Conservation (phyloP, 768 basidiomycete genomes). For the Hypholoma sublateritium region DNA sequence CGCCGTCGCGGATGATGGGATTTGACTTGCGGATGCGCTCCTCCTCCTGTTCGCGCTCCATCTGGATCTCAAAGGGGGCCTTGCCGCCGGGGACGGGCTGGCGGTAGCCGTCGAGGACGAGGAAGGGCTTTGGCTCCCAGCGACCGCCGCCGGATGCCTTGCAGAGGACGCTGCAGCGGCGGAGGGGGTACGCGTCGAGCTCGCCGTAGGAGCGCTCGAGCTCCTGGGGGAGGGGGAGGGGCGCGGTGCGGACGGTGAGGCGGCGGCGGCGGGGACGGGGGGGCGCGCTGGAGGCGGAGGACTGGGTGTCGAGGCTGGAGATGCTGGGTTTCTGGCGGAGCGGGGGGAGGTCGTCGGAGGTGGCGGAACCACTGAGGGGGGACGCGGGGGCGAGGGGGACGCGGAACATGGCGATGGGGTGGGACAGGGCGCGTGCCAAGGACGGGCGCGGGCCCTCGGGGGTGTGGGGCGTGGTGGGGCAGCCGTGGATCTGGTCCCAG, state of each 20-base stretch:
- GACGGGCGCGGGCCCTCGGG: slow-evolving; percentile 35
- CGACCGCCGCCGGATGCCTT: slow-evolving; percentile 80
- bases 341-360: slow-evolving; percentile 17
- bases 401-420: slow-evolving; percentile 39
- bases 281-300: slow-evolving; percentile 33
- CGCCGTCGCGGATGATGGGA: slow-evolving; percentile 63
- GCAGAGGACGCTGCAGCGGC: slow-evolving; percentile 64
- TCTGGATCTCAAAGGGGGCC: slow-evolving; percentile 65
- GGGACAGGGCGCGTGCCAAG: slow-evolving; percentile 33
- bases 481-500: slow-evolving; percentile 70
- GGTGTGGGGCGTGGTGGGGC: slow-evolving; percentile 42
- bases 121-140: slow-evolving; percentile 67
- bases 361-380: slow-evolving; percentile 9
- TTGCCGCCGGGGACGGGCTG: slow-evolving; percentile 67
- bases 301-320: slow-evolving; percentile 32
- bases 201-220: slow-evolving; percentile 61
- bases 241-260: slow-evolving; percentile 30
- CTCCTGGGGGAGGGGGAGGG: slow-evolving; percentile 37
- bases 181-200: slow-evolving; percentile 72
- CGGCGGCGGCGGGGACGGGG: slow-evolving; percentile 27
- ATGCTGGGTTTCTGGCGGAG: slow-evolving; percentile 31
- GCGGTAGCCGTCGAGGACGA: slow-evolving; percentile 46
- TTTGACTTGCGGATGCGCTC: slow-evolving; percentile 50
- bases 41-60: slow-evolving; percentile 65
- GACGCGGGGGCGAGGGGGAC: slow-evolving; percentile 37